These are phyloP conservation scores for Microcos paniculata DNA, from an alignment of 345 rosid genomes.

Conservation along the genomic window DNA sequence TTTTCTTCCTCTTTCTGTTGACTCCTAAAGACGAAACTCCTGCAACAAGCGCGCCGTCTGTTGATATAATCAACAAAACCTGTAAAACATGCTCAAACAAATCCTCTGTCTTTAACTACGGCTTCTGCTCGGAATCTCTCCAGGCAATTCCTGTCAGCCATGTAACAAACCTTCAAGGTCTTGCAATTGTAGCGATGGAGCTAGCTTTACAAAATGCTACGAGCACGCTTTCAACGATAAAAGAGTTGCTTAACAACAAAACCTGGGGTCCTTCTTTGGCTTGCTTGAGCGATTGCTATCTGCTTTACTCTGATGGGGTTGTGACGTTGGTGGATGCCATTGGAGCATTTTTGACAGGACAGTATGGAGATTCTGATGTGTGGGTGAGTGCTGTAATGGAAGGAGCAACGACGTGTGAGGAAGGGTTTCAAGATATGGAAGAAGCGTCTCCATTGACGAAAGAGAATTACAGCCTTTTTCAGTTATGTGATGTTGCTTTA, in stretches of 20 bases:
- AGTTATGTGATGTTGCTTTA: slow-evolving; percentile 48
- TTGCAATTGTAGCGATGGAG: slow-evolving; percentile 51
- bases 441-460: slow-evolving; percentile 39
- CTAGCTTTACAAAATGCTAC: slow-evolving; percentile 59
- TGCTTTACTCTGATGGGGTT: slow-evolving; percentile 39
- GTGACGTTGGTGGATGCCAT: slow-evolving; percentile 39
- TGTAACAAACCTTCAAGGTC: slow-evolving; percentile 47
- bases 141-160: slow-evolving; percentile 42
- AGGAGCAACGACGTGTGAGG: slow-evolving; percentile 50
- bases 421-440: slow-evolving; percentile 44
- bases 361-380: slow-evolving; percentile 28
- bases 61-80: slow-evolving; percentile 39
- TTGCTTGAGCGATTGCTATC: slow-evolving; percentile 50
- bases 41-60: not conserved
- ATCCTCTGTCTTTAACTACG: slow-evolving; percentile 34
- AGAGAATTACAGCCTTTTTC: slow-evolving; percentile 47
- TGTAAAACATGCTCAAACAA: slow-evolving; percentile 42
- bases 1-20: slow-evolving; percentile 13
- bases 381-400: slow-evolving; percentile 56
- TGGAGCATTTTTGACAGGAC: slow-evolving; percentile 40
- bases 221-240: slow-evolving; percentile 38
- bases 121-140: slow-evolving; percentile 45
- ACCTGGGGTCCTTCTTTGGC: slow-evolving; percentile 26
- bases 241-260: slow-evolving; percentile 27
- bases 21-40: slow-evolving; percentile 4